Percentiles rank a stretch among this genome's conserved stretches.
Conservation (phyloP, 176 grass and related monocot genomes). For the sorghum (Sorghum bicolor) region Sorghum_bicolor_NCBIv3 NC_012877.2:55988001-55988500, state of each 20-base stretch:
- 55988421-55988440: constrained; percentile 15
- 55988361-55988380: no score
- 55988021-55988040: constrained; percentile 38
- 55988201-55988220: background rate
- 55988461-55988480: constrained; percentile 29
- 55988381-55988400: constrained; percentile 42
- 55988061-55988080: background rate
- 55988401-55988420: constrained; percentile 50
- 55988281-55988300: no score
- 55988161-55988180: no score
- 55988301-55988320: no score
- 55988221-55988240: background rate
- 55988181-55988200: background rate
- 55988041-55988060: constrained; percentile 37
- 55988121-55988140: no score
- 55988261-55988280: no score
- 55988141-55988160: no score
- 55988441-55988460: constrained; percentile 12
- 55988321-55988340: no score
- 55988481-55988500: constrained; percentile 34
- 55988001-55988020: constrained; percentile 8
- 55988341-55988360: no score
- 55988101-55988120: no score
- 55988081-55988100: no score
- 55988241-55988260: background rate